A percentile compares a stretch with the other conserved stretches of the same genome.
phyloP scores from a whole-genome alignment of 768 basidiomycete genomes.

The Chlorophyllum brunneum region DNA sequence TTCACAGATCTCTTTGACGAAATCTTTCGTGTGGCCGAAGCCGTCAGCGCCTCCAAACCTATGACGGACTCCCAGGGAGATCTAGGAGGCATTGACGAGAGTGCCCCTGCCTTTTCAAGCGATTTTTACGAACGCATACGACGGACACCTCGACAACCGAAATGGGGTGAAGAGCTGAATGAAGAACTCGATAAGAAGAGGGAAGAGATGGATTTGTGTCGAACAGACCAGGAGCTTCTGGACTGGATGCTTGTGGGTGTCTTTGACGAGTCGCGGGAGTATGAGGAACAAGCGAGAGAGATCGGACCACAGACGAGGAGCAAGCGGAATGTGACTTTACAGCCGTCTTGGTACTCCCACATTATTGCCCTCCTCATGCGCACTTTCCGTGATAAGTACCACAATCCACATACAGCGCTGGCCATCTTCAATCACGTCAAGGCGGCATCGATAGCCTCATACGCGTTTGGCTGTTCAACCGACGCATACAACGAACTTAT shows the following conservation, averaged over 20 bases:
- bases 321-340: conserved; percentile 35
- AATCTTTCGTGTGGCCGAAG: conserved; percentile 8
- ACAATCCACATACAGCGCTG: conserved; percentile 77
- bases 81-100: neutral
- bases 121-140: conserved; percentile 49
- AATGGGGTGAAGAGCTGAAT: conserved; percentile 48
- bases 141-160: conserved; percentile 50
- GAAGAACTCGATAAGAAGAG: conserved; percentile 64
- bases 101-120: conserved; percentile 3
- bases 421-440: conserved; percentile 80
- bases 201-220: conserved; percentile 69
- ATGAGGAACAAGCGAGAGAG: conserved; percentile 42
- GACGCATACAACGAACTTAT: conserved; percentile 87
- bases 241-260: conserved; percentile 70
- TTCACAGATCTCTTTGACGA: conserved; percentile 24
- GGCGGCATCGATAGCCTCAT: conserved; percentile 70
- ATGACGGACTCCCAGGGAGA: neutral
- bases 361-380: conserved; percentile 76
- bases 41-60: neutral
- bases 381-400: conserved; percentile 73
- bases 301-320: conserved; percentile 22
- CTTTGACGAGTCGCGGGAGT: conserved; percentile 54
- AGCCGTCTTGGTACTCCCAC: conserved; percentile 67
- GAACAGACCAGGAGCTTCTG: conserved; percentile 65
- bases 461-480: conserved; percentile 87